phyloP scores from a whole-genome alignment of 176 grass and related monocot genomes.

The Lolium rigidum region DNA sequence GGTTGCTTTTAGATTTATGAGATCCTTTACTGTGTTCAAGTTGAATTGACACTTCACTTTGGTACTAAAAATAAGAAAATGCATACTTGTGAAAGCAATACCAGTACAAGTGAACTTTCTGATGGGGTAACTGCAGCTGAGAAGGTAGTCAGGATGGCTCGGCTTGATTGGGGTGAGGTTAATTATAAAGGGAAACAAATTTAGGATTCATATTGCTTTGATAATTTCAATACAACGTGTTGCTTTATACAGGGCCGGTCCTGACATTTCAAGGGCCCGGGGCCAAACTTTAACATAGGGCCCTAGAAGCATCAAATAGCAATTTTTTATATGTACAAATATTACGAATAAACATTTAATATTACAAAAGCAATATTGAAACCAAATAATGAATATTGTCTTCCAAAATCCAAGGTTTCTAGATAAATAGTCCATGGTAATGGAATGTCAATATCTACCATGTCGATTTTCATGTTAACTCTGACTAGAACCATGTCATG shows the following conservation, averaged over 20 bases:
- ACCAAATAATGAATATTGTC: no score
- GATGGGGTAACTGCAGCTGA: not conserved
- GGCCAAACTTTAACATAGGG: no score
- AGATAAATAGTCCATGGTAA: no score
- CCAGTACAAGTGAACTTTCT: not conserved
- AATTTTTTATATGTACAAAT: no score
- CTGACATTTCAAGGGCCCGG: no score
- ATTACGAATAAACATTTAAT: no score
- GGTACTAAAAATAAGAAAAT: constrained; percentile 1
- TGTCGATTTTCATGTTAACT: no score
- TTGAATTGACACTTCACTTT: not conserved
- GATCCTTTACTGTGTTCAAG: not conserved
- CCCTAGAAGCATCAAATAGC: no score
- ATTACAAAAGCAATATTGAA: no score
- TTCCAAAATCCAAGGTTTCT: no score
- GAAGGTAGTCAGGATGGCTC: not conserved
- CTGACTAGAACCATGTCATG: no score
- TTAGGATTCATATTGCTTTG: not conserved
- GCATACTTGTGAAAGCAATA: not conserved
- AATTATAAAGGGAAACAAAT: not conserved
- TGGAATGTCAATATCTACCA: no score
- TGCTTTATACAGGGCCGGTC: not conserved
- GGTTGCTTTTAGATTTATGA: constrained; percentile 14
- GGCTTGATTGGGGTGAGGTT: not conserved
- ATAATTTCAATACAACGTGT: not conserved